Evolutionary conservation across 2,329 filamentous ascomycete species (phyloP).

Genomic region (Leptographium wingfieldii): DNA sequence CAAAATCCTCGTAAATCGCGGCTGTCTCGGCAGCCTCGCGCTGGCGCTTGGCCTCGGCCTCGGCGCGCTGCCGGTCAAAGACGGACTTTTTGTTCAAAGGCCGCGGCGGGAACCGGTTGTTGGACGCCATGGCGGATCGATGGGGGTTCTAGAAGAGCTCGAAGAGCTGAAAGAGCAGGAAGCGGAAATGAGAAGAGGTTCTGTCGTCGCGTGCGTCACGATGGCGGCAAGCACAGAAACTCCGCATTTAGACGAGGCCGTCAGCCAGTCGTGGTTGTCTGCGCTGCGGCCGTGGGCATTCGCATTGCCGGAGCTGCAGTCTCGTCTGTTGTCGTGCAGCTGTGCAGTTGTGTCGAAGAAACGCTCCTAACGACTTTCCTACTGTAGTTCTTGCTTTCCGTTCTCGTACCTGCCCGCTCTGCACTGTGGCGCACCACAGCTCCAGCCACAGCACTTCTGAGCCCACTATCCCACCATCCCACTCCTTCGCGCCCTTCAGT

Average conservation of each 20-base stretch:
- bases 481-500: neutral
- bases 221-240: neutral
- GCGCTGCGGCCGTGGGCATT: neutral
- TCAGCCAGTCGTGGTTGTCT: neutral
- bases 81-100: conserved; percentile 56
- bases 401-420: no score
- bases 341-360: neutral
- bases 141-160: neutral
- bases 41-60: conserved; percentile 76
- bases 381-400: no score
- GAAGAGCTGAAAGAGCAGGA: neutral
- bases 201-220: neutral
- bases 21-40: conserved; percentile 79
- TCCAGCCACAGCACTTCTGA: no score
- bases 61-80: conserved; percentile 79
- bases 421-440: no score
- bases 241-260: neutral
- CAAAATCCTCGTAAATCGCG: conserved; percentile 75
- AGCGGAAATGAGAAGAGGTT: neutral
- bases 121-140: neutral
- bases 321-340: neutral
- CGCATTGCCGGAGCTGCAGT: neutral
- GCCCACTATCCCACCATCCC: neutral
- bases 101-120: conserved; percentile 24
- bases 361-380: no score